These are phyloP conservation scores for Evernia prunastri DNA, from an alignment of 495 filamentous ascomycete species.

Conservation along the genomic window DNA sequence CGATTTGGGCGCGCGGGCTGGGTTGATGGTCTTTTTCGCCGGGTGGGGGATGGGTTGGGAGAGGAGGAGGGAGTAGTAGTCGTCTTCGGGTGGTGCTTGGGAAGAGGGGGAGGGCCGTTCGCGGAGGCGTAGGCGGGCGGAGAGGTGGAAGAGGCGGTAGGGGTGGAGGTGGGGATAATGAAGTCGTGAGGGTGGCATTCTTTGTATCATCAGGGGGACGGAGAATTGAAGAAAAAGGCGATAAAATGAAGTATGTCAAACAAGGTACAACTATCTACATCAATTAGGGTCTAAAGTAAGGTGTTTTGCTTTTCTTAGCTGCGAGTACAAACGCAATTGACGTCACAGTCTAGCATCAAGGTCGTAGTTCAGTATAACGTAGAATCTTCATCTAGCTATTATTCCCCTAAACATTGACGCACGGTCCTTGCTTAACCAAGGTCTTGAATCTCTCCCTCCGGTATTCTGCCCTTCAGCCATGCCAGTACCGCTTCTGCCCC, in stretches of 20 bases:
- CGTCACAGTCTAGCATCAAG: background rate
- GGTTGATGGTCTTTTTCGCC: slow-evolving; percentile 11
- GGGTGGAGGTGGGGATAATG: slow-evolving; percentile 7
- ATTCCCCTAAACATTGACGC: background rate
- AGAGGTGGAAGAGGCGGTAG: slow-evolving; percentile 22
- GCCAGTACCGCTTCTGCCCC: slow-evolving; percentile 81
- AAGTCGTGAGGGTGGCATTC: slow-evolving; percentile 9
- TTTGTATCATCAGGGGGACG: background rate
- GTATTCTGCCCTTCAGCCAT: slow-evolving; percentile 75
- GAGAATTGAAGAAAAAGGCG: background rate
- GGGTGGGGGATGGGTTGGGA: slow-evolving; percentile 13
- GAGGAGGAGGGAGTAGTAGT: slow-evolving; percentile 28
- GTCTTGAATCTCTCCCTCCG: slow-evolving; percentile 46
- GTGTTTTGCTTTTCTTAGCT: background rate
- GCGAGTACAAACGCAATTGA: background rate
- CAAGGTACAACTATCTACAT: background rate
- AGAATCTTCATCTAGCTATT: background rate
- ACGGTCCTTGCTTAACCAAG: background rate
- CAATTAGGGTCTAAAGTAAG: background rate
- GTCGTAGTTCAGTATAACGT: background rate
- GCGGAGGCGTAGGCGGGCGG: slow-evolving; percentile 16
- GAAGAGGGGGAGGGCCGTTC: slow-evolving; percentile 6
- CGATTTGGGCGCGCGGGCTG: slow-evolving; percentile 6
- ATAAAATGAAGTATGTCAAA: background rate
- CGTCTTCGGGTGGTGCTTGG: slow-evolving; percentile 22